Evolutionary conservation across 495 filamentous ascomycete genomes (phyloP).

Genomic region (Letharia lupina): DNA sequence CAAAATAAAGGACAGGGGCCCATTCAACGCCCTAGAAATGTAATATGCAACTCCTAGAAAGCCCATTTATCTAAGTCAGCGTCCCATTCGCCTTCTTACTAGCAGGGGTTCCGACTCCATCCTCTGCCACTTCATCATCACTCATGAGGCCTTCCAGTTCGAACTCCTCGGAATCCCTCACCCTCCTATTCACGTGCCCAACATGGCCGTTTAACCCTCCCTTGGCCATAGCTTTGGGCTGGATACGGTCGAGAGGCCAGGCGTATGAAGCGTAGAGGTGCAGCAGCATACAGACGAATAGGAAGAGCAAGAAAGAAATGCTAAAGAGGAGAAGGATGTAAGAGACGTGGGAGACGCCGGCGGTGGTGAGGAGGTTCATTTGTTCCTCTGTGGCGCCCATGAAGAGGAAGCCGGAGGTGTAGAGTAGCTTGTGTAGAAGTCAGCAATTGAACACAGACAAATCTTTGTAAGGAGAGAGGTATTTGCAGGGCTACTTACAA

Average conservation of each 20-base stretch:
- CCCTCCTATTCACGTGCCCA: constrained; percentile 36
- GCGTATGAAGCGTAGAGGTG: constrained; percentile 66
- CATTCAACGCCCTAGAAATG: background rate
- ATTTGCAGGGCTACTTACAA: constrained; percentile 49
- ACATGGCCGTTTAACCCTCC: constrained; percentile 49
- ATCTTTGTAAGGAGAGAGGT: background rate
- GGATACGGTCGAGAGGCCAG: constrained; percentile 36
- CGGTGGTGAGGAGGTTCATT: constrained; percentile 63
- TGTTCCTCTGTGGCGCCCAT: constrained; percentile 97
- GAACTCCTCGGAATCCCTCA: constrained; percentile 78
- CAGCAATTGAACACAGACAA: constrained; percentile 5
- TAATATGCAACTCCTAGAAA: background rate
- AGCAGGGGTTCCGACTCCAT: constrained; percentile 5
- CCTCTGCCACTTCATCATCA: constrained; percentile 60
- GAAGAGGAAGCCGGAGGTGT: constrained; percentile 91
- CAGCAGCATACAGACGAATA: constrained; percentile 77
- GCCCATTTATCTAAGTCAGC: background rate
- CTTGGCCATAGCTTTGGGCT: constrained; percentile 23
- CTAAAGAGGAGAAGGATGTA: constrained; percentile 89
- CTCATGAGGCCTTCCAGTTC: constrained; percentile 85
- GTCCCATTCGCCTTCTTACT: background rate
- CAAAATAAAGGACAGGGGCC: background rate
- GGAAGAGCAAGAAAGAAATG: constrained; percentile 80
- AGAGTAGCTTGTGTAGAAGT: constrained; percentile 57
- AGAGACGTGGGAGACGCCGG: constrained; percentile 75